Evolutionary conservation across 2,329 filamentous ascomycete genomes (phyloP).

Genomic region (Hypoxylon rubiginosum): DNA sequence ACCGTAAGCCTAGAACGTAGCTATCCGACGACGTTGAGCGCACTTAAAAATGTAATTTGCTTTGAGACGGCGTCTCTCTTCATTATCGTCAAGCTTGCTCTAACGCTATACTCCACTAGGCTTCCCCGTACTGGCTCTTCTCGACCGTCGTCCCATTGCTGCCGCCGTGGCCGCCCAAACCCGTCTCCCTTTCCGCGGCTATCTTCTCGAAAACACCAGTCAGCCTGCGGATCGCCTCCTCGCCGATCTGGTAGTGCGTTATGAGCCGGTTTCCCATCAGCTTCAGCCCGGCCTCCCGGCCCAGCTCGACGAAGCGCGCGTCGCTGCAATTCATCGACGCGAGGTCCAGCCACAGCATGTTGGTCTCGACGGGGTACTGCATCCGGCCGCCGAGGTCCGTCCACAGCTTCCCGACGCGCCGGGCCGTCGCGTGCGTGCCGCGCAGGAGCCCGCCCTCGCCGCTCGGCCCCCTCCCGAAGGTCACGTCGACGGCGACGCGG

Average conservation of each 20-base stretch:
- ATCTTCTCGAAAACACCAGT: slow-evolving; percentile 60
- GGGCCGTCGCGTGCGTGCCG: slow-evolving; percentile 70
- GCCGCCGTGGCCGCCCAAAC: slow-evolving; percentile 46
- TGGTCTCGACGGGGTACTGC: slow-evolving; percentile 73
- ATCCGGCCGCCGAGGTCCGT: slow-evolving; percentile 70
- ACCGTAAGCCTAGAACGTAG: too few relatives aligned
- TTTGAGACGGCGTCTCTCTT: not conserved
- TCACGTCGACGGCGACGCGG: slow-evolving; percentile 82
- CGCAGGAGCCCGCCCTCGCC: slow-evolving; percentile 58
- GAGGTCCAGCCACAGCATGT: slow-evolving; percentile 80
- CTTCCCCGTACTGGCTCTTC: slow-evolving; percentile 41
- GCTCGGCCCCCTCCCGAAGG: slow-evolving; percentile 71
- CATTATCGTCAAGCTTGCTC: not conserved
- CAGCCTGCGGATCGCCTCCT: slow-evolving; percentile 67
- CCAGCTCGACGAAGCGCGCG: slow-evolving; percentile 46
- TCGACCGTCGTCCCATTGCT: not conserved
- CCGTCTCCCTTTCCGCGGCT: slow-evolving; percentile 49
- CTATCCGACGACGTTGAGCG: too few relatives aligned
- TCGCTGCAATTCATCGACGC: slow-evolving; percentile 43
- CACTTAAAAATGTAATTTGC: not conserved
- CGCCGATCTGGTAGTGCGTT: slow-evolving; percentile 64
- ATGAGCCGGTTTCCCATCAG: slow-evolving; percentile 49
- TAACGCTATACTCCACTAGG: not conserved
- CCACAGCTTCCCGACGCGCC: slow-evolving; percentile 74
- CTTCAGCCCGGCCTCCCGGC: slow-evolving; percentile 46